phyloP scores from a whole-genome alignment of 441 rosid species.

The Syzygium malaccense region DNA sequence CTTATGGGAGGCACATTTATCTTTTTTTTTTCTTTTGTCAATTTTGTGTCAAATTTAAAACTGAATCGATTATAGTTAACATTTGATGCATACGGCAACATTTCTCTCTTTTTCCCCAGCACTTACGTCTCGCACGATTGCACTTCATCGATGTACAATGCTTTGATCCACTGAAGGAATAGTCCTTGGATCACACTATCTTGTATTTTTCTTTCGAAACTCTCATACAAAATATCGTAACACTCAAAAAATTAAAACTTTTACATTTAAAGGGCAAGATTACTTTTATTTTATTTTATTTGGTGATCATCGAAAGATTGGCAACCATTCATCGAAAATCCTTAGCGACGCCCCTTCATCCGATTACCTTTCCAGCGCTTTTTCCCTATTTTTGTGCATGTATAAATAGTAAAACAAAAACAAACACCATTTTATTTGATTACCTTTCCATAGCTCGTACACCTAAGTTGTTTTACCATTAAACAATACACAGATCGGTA shows the following conservation, averaged over 20 bases:
- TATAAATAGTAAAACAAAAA: fast-evolving
- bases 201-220: not conserved
- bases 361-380: fast-evolving
- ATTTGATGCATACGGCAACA: fast-evolving
- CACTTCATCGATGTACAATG: not conserved
- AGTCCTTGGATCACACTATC: not conserved
- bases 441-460: not conserved
- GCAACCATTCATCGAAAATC: not conserved
- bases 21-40: not conserved
- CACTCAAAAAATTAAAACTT: not conserved
- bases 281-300: not conserved
- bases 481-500: fast-evolving
- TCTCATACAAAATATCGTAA: not conserved
- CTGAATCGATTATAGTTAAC: not conserved
- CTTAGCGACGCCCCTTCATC: not conserved
- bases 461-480: not conserved
- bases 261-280: not conserved
- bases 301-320: not conserved
- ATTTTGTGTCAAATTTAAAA: not conserved
- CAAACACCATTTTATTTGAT: not conserved
- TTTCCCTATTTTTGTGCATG: not conserved
- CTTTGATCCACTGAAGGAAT: not conserved
- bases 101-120: not conserved
- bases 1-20: not conserved
- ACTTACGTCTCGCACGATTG: not conserved